Base-by-base conservation (phyloP, 768 basidiomycete species). In the Leucocoprinus leucothites region DNA sequence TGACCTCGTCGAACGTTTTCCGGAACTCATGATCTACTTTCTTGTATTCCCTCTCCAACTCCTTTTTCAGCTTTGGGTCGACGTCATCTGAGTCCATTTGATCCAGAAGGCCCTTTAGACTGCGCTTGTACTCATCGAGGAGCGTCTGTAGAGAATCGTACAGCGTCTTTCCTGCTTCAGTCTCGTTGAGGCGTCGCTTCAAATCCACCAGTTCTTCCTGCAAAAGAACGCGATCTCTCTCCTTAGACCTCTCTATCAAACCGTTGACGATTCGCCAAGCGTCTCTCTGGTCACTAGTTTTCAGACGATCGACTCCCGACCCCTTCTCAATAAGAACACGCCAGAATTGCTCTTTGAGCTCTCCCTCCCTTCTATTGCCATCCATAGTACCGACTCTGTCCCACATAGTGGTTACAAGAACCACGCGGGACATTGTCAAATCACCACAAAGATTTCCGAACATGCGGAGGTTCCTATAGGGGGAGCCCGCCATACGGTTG, bases 321-420 rank as follows among this genome's bases (percentile, higher is more conserved):
- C 61, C 60, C 2, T 48, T 34, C 6, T 56, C 48, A 9, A 65
- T 16, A 28, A 65, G 57, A 25, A 31, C 18, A n/a, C 42, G 52
- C 60, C 60, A 65, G 50, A 58, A 64, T 1, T 57, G 57, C 8
- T 54, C 28, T 28, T 48, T 50, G 21, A 63, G 60, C 49, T 63
- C 57, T 8, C 22, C 9, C 21, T 64, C 60, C 13, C 61, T 51
- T 19, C 3, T 18, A 25, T 51, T 38, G 3, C 48, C 61, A 22
- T n/a, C 25, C 2, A 5, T 1, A 1, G 53, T 35, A 6, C 7
- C 2, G 9, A 79, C 72, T 56, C 71, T 67, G 3, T 69, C 74
- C 81, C 82, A 82, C 78, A 77, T 82, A 35, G 72, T 82, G 43
- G 82, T 82, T 48, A 75, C 75, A 56, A 84, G 73, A 24, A 79